Evolutionary conservation across 2,329 filamentous ascomycete species (phyloP), one percentile per base, ranked within the genome.

Genomic region (Aspergillus oerlinghausenensis): DNA sequence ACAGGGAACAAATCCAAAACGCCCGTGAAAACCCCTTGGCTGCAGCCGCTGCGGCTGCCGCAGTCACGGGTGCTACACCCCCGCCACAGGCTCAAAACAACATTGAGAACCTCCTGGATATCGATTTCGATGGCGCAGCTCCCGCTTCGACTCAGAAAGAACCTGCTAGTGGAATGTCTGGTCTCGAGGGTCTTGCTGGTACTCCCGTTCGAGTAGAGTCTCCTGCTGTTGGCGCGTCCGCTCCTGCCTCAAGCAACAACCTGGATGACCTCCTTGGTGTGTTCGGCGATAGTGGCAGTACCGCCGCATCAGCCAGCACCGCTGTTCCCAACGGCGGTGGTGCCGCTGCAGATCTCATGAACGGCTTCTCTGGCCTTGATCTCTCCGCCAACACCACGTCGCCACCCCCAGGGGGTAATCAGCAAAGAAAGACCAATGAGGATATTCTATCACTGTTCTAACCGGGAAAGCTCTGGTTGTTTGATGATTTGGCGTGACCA

Each of bases 1-100:
- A 23, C 55, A 82, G 80, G 73, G 94, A 99, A 78, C 92, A 96
- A 79, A 85, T 89, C 62, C 87, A 97, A 75, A 91, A 97, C 67
- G 90, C 90, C 1, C 89, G 87, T 60, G 94, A 97, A 66, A 97
- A 97, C 72, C 93, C 94, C 1, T 90, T 97, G 65, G 93, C 93
- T 0, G 93, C 92, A 0, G 89, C 90, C 0, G 89, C 86, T 0
- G 87, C 88, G 0, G 86, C 85, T 0, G 83, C 86, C 0, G 83
- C 86, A 3, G 82, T 82, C 29, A 76, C 77, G 40, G 81, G 83
- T 56, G 82, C 82, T 55, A 76, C 84, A 29, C 74, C 80, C 1
- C 70, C 79, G 26, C 63, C 70, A 19, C 73, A 75, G 60, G 69
- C 82, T 6, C 88, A 92, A 71, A 89, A 77, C 78, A 97, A 96